Base-by-base conservation (phyloP, 169 alveolate genomes). In the Cryptosporidium canis region DNA sequence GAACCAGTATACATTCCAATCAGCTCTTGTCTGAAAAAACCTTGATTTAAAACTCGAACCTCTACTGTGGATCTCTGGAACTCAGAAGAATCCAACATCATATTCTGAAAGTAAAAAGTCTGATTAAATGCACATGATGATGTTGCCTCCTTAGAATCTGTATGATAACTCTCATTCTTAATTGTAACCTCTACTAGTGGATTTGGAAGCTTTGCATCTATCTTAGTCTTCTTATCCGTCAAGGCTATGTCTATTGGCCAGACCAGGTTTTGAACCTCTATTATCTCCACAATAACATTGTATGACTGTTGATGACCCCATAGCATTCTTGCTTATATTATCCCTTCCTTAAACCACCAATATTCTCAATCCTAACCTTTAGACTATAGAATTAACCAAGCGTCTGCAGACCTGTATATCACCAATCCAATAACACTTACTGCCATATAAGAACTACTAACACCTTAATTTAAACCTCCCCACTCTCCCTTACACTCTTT, bases 271-370 rank as follows among this genome's bases (percentile, higher is more conserved):
- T 83, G 91, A 21, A 83, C 85, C 27, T 83, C 91, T n/a, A 66
- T 12, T 16, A 83, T 48, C 45, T 83, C 91, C 66, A 83, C 91
- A 37, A 67, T 83, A 39, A 83, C 85, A 71, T 56, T 66, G 31
- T 83, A 83, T 43, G 53, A 35, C 27, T 64, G 91, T n/a, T 37
- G 72, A 94, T 85, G 92, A 93, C 72, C 72, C 87, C 87, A 77
- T 41, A 77, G 58, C 65, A 77, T 77, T 21, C 55, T 77, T 61
- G 2, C 1, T 44, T 63, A 37, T 63, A 45, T 14, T n/a, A 0
- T 63, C 12, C 16, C 2, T 14, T 14, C 31, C 24, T 2, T 29
- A 63, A 63, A 16, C 43, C 12, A 58, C 27, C 3, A 21, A 63
- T 18, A 31, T 18, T 11, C n/a, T 63, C n/a, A n/a, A n/a, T n/a